Conservation (phyloP, 164 flowering plant species). For the Litsea cubeba region DNA sequence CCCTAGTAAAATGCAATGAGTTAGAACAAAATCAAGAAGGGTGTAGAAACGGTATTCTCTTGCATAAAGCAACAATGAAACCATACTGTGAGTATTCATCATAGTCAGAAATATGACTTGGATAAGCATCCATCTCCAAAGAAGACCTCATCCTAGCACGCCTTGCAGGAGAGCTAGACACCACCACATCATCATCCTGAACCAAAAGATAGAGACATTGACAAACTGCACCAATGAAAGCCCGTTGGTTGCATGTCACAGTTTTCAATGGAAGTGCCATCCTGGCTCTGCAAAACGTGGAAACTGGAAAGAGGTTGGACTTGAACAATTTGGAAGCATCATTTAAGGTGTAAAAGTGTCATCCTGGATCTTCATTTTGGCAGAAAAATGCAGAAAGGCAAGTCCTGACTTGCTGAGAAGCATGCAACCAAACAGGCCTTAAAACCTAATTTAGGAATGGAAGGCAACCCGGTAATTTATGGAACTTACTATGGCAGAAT, state of each 20-base stretch:
- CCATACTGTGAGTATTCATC: slow-evolving; percentile 22
- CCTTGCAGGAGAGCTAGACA: slow-evolving; percentile 19
- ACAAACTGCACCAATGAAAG: not conserved
- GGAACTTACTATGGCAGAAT: slow-evolving; percentile 19
- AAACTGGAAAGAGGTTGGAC: no score
- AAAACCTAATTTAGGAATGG: not conserved
- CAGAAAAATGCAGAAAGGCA: no score
- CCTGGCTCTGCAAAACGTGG: no score
- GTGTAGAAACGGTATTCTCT: not conserved
- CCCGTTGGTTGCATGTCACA: no score
- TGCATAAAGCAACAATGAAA: not conserved
- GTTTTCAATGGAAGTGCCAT: no score
- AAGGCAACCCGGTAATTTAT: not conserved
- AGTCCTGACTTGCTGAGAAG: not conserved
- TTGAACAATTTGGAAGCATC: no score
- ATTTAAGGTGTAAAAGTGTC: no score
- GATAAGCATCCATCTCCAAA: slow-evolving; percentile 13
- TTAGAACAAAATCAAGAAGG: not conserved
- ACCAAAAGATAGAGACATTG: not conserved
- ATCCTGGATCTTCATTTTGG: no score
- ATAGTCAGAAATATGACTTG: slow-evolving; percentile 9
- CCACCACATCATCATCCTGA: slow-evolving; percentile 15
- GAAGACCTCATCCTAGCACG: slow-evolving; percentile 13
- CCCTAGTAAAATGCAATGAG: slow-evolving; percentile 9
- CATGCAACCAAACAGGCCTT: not conserved